Conservation (phyloP, 495 filamentous ascomycete species). For the Trichoderma asperelloides region DNA sequence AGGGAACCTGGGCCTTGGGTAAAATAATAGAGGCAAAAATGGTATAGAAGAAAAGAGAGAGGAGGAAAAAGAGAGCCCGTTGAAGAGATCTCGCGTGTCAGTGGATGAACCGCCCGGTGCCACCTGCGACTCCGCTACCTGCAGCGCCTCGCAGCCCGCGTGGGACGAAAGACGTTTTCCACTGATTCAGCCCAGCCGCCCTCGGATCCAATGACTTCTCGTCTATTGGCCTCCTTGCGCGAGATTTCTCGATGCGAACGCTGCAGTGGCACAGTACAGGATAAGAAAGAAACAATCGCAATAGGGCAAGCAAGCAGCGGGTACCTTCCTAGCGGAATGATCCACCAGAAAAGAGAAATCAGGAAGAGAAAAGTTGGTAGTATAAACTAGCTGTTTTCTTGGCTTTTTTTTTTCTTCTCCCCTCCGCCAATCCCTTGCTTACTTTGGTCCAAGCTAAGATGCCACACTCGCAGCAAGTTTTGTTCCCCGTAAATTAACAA, state of each 20-base stretch:
- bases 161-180: background rate
- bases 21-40: background rate
- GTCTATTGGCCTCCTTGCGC: background rate
- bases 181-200: conserved; percentile 3
- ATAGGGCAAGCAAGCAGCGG: too few relatives aligned
- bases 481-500: conserved; percentile 3
- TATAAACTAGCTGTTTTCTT: too few relatives aligned
- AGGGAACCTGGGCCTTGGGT: background rate
- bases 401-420: too few relatives aligned
- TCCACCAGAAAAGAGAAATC: too few relatives aligned
- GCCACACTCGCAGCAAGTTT: background rate
- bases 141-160: background rate
- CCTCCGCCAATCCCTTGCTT: too few relatives aligned
- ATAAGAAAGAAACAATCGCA: background rate
- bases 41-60: background rate
- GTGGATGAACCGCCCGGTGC: background rate
- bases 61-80: background rate
- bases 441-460: background rate
- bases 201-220: background rate
- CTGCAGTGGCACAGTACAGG: background rate
- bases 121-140: background rate
- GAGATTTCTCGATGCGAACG: background rate
- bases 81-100: background rate
- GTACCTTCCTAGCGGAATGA: too few relatives aligned
- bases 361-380: too few relatives aligned